A percentile compares a stretch with the other conserved stretches of the same genome.
Evolutionary conservation across 2,329 filamentous ascomycete species (phyloP).

Genomic region (Hirsutella minnesotensis): DNA sequence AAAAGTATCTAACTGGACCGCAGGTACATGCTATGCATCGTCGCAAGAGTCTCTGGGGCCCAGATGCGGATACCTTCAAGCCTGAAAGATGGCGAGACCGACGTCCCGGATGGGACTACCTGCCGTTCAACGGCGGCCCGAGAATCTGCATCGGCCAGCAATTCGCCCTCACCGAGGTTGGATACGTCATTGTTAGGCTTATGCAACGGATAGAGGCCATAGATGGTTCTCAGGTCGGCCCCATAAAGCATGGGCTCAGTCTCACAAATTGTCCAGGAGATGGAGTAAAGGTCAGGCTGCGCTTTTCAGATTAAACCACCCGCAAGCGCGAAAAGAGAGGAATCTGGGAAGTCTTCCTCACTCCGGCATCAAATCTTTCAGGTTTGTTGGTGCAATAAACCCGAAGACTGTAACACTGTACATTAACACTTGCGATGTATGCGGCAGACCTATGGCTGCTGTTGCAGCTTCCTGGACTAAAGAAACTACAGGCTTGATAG

Average conservation of each 20-base stretch:
- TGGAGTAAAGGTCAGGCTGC: conserved; percentile 10
- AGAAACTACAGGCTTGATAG: no score
- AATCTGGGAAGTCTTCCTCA: no score
- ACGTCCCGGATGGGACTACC: conserved; percentile 13
- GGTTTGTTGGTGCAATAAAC: no score
- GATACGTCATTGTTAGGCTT: conserved; percentile 11
- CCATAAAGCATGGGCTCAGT: conserved; percentile 9
- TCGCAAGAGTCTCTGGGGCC: conserved; percentile 24
- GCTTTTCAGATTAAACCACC: conserved; percentile 7
- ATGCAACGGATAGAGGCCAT: conserved; percentile 11
- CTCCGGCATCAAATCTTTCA: no score
- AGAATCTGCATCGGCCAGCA: conserved; percentile 17
- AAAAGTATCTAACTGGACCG: no score
- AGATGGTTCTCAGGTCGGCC: conserved; percentile 8
- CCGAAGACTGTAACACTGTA: no score
- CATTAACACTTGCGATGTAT: no score
- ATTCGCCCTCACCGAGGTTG: conserved; percentile 14
- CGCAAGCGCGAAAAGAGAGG: no score
- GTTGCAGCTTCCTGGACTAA: no score
- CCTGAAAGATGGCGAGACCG: conserved; percentile 25
- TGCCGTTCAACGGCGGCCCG: conserved; percentile 16
- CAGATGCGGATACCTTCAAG: conserved; percentile 25
- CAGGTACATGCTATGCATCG: conserved; percentile 23
- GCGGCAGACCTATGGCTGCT: no score
- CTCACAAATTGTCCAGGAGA: conserved; percentile 10